Evolutionary conservation across 495 filamentous ascomycete genomes (phyloP).

Genomic region (Platismatia glauca): DNA sequence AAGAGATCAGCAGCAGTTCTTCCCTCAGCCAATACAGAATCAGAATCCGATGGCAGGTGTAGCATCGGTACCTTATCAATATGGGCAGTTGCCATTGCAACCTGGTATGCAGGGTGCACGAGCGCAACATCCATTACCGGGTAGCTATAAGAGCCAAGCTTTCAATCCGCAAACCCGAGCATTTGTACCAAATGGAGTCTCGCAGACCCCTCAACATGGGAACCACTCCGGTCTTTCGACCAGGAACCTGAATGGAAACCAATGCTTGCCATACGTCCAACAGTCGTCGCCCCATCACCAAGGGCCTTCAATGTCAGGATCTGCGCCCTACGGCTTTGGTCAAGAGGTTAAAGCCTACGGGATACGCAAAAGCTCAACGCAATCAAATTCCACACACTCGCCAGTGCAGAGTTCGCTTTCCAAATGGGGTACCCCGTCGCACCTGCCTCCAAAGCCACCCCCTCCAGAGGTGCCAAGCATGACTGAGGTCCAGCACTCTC

Average conservation of each 20-base stretch:
- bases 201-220: conserved; percentile 23
- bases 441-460: conserved; percentile 47
- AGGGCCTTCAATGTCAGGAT: conserved; percentile 4
- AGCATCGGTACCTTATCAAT: conserved; percentile 50
- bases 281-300: conserved; percentile 31
- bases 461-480: conserved; percentile 41
- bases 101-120: conserved; percentile 56
- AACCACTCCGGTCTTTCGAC: conserved; percentile 24
- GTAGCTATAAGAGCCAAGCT: conserved; percentile 69
- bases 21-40: conserved; percentile 11
- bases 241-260: conserved; percentile 31
- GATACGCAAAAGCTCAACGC: conserved; percentile 19
- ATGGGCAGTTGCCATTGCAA: conserved; percentile 66
- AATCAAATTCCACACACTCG: conserved; percentile 16
- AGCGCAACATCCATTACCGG: conserved; percentile 63
- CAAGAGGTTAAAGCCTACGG: conserved; percentile 21
- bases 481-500: conserved; percentile 20
- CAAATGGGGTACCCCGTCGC: conserved; percentile 48
- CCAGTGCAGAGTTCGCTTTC: conserved; percentile 24
- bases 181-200: conserved; percentile 54
- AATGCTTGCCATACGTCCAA: conserved; percentile 33
- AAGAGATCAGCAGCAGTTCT: conserved; percentile 21
- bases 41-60: neutral
- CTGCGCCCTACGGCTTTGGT: conserved; percentile 4
- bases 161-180: conserved; percentile 92